These are phyloP conservation scores for Neurospora terricola DNA, from an alignment of 495 filamentous ascomycete genomes.

Conservation along the genomic window DNA sequence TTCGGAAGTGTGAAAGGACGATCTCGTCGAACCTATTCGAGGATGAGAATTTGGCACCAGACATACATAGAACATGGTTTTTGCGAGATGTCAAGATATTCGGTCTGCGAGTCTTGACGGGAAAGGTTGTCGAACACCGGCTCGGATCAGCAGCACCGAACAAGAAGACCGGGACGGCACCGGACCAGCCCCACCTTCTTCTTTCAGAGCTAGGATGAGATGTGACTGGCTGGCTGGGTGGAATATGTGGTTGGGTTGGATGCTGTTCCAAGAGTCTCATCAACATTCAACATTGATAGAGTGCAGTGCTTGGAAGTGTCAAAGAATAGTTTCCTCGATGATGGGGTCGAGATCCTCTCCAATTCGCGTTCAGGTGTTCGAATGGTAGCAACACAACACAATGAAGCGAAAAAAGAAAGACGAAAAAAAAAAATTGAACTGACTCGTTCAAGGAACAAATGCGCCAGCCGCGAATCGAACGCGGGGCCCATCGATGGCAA, in stretches of 20 bases:
- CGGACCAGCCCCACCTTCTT: not conserved
- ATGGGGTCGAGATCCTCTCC: not conserved
- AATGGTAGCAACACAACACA: not conserved
- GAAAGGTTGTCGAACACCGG: not conserved
- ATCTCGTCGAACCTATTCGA: not conserved
- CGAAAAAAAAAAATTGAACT: not conserved
- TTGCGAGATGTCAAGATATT: not conserved
- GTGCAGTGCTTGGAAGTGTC: not conserved
- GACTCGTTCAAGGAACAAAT: conserved; percentile 7
- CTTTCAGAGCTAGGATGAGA: not conserved
- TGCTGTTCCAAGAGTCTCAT: not conserved
- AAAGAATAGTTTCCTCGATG: not conserved
- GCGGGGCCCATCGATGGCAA: conserved; percentile 45
- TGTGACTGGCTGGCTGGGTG: not conserved
- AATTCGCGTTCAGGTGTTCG: not conserved
- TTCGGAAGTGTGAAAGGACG: not conserved
- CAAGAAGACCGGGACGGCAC: not conserved
- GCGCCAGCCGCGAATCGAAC: conserved; percentile 42
- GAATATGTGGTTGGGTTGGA: not conserved
- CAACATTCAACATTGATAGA: not conserved
- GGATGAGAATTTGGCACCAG: not conserved
- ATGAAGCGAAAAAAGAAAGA: not conserved
- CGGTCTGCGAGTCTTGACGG: not conserved
- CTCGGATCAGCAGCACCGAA: not conserved
- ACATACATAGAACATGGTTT: not conserved